Evolutionary conservation across 768 basidiomycete species (phyloP), one percentile per base, ranked within the genome.

Genomic region (Boletus vinaceobasis): DNA sequence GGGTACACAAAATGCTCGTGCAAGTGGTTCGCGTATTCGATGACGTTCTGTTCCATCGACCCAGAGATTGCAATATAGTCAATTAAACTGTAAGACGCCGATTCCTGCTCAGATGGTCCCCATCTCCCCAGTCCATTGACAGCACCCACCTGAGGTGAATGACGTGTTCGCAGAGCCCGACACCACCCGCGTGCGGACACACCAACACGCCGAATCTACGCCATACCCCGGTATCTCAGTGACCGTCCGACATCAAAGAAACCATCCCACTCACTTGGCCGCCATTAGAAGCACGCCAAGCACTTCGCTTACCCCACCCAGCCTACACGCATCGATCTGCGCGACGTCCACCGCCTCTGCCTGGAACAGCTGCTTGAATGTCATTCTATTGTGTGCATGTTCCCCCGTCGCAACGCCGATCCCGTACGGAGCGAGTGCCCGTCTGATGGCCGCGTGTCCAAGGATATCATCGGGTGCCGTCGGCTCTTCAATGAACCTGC

Each of bases 331-430:
- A 72, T 96, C 56, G 39, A 97, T 93, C 68, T 96, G 94, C 60
- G 83, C 86, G 29, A 95, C 90, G 63, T 97, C 92, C 69, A 95
- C 90, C 5, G 93, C 92, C 21, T 90, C 84, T 0, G 85, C 85
- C 63, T 93, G 92, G 13, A 98, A 78, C 7, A 97, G 77, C 69
- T 96, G 94, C 74, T 96, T 96, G 81, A 96, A 96, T n/a, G 89
- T 80, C 80, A 95, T 92, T 47, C 90, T 81, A 71, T 96, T 96
- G 69, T 97, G 93, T 1, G 90, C 93, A 62, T 96, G 93, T 74
- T 97, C 94, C 27, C 93, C 94, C 0, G 94, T 96, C 4, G 93
- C 93, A 37, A 96, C 93, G 31, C 91, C 90, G 57, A 96, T 94
- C 1, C 87, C 86, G 65, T 86, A 71, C 8, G 85, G 86, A 62